These are phyloP conservation scores for Solanum raphanifolium DNA, from an alignment of 257 asterid genomes.

Conservation along the genomic window DNA sequence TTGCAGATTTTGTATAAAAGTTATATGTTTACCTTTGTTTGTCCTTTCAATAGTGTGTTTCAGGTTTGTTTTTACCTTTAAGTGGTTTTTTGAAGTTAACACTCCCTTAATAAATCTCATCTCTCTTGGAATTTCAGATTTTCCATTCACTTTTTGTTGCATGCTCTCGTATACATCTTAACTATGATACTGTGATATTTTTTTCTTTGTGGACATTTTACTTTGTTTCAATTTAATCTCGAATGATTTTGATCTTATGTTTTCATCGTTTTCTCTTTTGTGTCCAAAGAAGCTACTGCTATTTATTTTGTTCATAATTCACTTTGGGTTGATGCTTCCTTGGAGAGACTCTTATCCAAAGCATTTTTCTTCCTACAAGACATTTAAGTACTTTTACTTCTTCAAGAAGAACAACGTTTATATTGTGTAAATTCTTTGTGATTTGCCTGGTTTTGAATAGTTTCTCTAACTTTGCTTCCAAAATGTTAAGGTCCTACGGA, in stretches of 20 bases:
- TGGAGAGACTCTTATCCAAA: background rate
- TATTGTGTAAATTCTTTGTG: background rate
- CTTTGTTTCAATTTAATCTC: background rate
- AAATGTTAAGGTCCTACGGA: slow-evolving; percentile 53
- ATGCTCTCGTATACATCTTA: background rate
- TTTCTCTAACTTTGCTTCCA: background rate
- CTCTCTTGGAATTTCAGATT: background rate
- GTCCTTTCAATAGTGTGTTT: background rate
- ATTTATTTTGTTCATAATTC: background rate
- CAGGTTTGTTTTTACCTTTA: background rate
- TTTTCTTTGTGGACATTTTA: background rate
- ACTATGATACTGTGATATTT: background rate
- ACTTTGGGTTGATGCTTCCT: background rate
- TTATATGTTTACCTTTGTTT: background rate
- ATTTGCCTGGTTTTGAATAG: background rate
- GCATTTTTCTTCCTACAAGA: background rate
- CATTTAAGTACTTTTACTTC: background rate
- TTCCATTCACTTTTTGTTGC: background rate
- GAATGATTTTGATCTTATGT: background rate
- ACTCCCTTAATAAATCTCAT: background rate
- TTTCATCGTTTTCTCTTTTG: background rate
- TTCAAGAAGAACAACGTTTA: background rate
- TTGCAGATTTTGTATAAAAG: background rate
- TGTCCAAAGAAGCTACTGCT: background rate
- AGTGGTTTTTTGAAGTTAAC: background rate